phyloP scores from a whole-genome alignment of 495 filamentous ascomycete species.

The Aspergillus leporis region DNA sequence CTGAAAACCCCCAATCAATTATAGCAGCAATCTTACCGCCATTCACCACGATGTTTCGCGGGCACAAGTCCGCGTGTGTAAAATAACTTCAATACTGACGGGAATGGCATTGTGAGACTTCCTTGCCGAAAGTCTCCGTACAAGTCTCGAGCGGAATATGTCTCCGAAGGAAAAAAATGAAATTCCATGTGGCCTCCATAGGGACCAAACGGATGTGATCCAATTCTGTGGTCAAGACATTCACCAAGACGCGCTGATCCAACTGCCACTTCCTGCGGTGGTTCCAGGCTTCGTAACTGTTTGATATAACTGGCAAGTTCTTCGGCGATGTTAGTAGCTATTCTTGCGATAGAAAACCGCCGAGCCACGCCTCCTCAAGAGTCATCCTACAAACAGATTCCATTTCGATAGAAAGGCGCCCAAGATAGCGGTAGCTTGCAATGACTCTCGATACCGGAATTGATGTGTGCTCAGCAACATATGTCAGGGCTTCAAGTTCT shows the following conservation, averaged over 20 bases:
- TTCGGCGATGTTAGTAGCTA: constrained; percentile 12
- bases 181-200: constrained; percentile 15
- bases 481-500: background rate
- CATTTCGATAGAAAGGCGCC: constrained; percentile 13
- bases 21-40: constrained; percentile 36
- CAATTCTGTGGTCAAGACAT: constrained; percentile 15
- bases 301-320: constrained; percentile 15
- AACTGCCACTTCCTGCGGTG: constrained; percentile 14
- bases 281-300: constrained; percentile 13
- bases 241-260: constrained; percentile 10
- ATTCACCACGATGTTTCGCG: constrained; percentile 35
- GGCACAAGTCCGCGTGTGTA: constrained; percentile 32
- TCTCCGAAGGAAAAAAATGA: constrained; percentile 17
- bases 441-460: background rate
- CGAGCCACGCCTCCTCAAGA: constrained; percentile 12
- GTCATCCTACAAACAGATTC: constrained; percentile 9
- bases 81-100: constrained; percentile 20
- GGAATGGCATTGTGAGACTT: constrained; percentile 13
- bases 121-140: constrained; percentile 6
- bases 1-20: constrained; percentile 51
- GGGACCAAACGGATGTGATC: constrained; percentile 12
- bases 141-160: constrained; percentile 15
- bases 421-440: background rate
- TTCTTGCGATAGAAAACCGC: constrained; percentile 15
- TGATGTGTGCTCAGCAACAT: background rate